Base-by-base conservation (phyloP, 129 eudicot genomes). In the Centaurea solstitialis region DNA sequence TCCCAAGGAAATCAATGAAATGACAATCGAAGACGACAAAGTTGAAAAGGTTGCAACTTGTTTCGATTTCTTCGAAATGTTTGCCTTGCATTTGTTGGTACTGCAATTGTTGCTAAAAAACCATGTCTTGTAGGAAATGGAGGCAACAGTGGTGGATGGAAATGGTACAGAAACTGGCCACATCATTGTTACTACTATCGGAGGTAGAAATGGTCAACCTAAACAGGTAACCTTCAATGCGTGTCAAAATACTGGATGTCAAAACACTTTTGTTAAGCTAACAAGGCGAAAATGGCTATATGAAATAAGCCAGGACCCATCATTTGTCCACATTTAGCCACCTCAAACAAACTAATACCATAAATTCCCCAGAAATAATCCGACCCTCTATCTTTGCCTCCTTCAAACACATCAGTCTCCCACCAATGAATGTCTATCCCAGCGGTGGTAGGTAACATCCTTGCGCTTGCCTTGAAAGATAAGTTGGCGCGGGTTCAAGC, bases 151-250 rank as follows among this genome's bases (percentile, higher is more conserved):
- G 23, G 92, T 88, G 70, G 89, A 88, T 86, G 92, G 92, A 77
- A 84, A 83, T 80, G 92, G 92, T 20, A 88, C 92, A 20, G 92
- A 88, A 78, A 88, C 92, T 43, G 92, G 92, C 22, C 92, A 88
- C 80, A 88, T 88, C 43, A 88, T 88, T 78, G 92, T 88, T 62
- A 88, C 92, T 4, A 88, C 92, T 10, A 88, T 88, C 83, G 92
- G 92, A 76, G 92, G 92, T 69, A 80, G 83, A 88, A 88, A 88
- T 86, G 92, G 89, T 78, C 87, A 88, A 73, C 92, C 92, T 7
- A 88, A 88, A 72, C 92, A 88, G 89, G 92, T 88, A 68, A 26
- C 7, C 38, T 5, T 23, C 17, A 21, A 50, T 74, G 0, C 8
- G 5, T 30, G 73, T 33, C 73, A 30, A 30, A 69, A 30, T 69